A percentile compares a stretch with the other conserved stretches of the same genome.
phyloP scores from a whole-genome alignment of 2,329 filamentous ascomycete species.

The Alternaria triticina region DNA sequence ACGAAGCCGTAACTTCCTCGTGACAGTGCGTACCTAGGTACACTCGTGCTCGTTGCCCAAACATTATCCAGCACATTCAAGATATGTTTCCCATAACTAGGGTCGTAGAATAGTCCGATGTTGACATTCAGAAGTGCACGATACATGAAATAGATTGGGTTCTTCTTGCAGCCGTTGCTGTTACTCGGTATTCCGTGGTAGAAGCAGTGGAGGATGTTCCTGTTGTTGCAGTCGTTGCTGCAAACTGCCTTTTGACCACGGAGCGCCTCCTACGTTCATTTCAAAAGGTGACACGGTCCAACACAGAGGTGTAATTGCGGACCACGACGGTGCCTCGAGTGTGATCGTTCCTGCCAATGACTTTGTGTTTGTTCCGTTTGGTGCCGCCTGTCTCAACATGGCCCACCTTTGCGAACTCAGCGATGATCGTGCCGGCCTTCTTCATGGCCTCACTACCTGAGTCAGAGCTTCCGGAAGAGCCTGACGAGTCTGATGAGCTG shows the following conservation, averaged over 20 bases:
- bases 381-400: not conserved
- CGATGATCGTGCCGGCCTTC: no score
- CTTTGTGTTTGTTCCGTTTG: not conserved
- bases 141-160: not conserved
- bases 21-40: no score
- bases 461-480: no score
- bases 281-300: not conserved
- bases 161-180: not conserved
- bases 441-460: no score
- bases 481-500: no score
- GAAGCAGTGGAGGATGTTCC: not conserved
- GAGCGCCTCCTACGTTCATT: not conserved
- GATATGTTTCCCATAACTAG: not conserved
- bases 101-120: not conserved
- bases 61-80: not conserved
- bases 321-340: not conserved
- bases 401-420: no score
- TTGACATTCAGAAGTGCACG: not conserved
- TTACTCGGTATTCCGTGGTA: no score
- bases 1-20: no score
- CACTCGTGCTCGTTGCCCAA: no score
- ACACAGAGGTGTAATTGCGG: not conserved
- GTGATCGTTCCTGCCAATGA: not conserved
- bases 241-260: not conserved
- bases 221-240: not conserved